Evolutionary conservation across 331 rosid genomes (phyloP), one percentile per base, ranked within the genome.

Genomic region (Ulmus americana): DNA sequence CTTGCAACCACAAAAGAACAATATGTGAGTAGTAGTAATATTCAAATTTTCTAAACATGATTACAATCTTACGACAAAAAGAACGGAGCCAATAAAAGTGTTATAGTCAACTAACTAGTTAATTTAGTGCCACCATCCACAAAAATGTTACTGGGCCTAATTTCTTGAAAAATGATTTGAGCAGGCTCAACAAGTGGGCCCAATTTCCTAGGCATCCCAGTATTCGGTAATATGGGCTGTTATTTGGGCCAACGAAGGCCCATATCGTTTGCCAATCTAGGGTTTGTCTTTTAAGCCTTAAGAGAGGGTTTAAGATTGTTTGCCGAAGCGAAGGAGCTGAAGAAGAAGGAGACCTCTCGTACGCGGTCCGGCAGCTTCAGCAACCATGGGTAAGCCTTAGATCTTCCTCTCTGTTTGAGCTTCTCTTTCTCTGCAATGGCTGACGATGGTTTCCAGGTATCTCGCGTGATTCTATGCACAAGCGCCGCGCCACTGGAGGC

Each of bases 381-480:
- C 70, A 65, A 12, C 60, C 70, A 65, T 65, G 70, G 70, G 70
- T 65, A 65, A 10, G 2, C 59, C 58, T 15, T 16, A 7, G 40
- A 9, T 58, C 22, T 41, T 7, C n/a, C 14, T 20, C 45, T 42
- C 49, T 6, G 7, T 45, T 20, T 7, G 2, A 10, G 0, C 5
- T 10, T 38, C 14, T n/a, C 41, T 8, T 7, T 67, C 48, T 5
- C 6, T 47, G 0, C 35, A 1, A 51, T 72, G 72, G 63, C 28
- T 61, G 40, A 18, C 14, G 18, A 15, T 52, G 46, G 39, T 46
- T 11, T 45, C 55, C 38, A 74, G 79, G 79, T 62, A 74, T 74
- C 66, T 74, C 79, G n/a, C 79, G 79, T 68, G 79, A 74, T 51
- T 74, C 79, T 54, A 74, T 74, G 79, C 79, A 74, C 74, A 74